These are phyloP conservation scores for Paraphaeosphaeria minitans DNA, from an alignment of 2,329 filamentous ascomycete genomes.

Conservation along the genomic window DNA sequence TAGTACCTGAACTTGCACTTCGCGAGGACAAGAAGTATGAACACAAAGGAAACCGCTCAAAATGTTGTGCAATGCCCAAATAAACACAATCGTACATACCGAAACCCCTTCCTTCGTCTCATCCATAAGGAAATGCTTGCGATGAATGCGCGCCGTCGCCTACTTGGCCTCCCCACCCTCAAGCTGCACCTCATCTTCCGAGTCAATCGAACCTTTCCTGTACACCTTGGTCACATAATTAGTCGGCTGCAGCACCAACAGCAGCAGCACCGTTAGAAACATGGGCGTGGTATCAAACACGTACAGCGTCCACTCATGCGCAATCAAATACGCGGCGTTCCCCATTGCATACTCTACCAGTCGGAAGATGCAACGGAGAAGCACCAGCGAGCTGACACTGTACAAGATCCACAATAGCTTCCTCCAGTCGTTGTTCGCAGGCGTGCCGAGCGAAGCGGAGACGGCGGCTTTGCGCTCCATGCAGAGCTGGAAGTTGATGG, in stretches of 20 bases:
- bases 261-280: slow-evolving; percentile 50
- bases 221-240: slow-evolving; percentile 22
- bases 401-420: slow-evolving; percentile 51
- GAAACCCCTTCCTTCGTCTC: background rate
- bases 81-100: background rate
- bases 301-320: slow-evolving; percentile 54
- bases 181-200: slow-evolving; percentile 13
- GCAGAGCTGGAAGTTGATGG: slow-evolving; percentile 37
- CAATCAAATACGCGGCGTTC: slow-evolving; percentile 52
- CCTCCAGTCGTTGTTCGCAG: slow-evolving; percentile 21
- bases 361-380: slow-evolving; percentile 57
- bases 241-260: slow-evolving; percentile 35
- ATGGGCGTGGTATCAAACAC: slow-evolving; percentile 56
- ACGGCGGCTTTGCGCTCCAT: slow-evolving; percentile 24
- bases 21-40: background rate
- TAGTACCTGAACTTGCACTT: background rate
- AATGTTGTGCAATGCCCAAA: background rate
- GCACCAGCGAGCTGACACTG: slow-evolving; percentile 52
- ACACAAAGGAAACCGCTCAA: background rate
- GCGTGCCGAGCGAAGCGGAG: background rate
- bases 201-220: slow-evolving; percentile 5
- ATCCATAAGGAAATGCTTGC: slow-evolving; percentile 11
- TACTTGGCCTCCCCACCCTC: slow-evolving; percentile 3
- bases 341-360: slow-evolving; percentile 58
- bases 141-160: slow-evolving; percentile 4